Evolutionary conservation across 1,139 yeast species (phyloP), one percentile per base, ranked within the genome.

Genomic region (Blastobotrys aristatus): DNA sequence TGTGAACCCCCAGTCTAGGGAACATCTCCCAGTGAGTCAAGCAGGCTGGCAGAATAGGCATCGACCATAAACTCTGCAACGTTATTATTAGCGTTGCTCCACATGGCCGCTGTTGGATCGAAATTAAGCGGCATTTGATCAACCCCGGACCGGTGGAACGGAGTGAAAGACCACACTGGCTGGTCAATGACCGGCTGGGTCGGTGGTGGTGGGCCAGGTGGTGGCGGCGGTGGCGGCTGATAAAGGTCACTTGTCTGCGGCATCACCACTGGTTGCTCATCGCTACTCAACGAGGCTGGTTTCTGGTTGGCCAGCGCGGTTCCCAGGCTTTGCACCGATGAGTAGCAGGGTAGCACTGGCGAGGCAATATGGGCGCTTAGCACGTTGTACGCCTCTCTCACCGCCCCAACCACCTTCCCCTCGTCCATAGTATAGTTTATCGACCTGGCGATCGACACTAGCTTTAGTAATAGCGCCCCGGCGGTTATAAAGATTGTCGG

Each of bases 401-500:
- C 50, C 30, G 49, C 42, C 22, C 44, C 39, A 6, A 56, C 32
- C 2, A 54, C 30, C 14, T 47, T 47, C 3, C 27, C 41, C 21
- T 43, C 47, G 29, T 54, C 57, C 17, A 44, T 43, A n/a, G 43
- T 18, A 10, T 49, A 49, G 36, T 51, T 50, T 2, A 55, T 49
- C 6, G 44, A 32, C 2, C 53, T 50, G 2, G 55, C 49, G 8
- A 53, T 44, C 16, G 56, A 46, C 17, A 57, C 47, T 14, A 57
- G 48, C 44, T 57, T 57, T 20, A 57, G 52, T 31, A 57, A 43
- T 27, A 43, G 21, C 14, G 61, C 61, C 1, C 57, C 53, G 4
- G 60, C 61, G 1, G 61, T 57, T 24, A 57, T 57, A 33, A 57
- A 57, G 8, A 57, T 57, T 3, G 61, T 57, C 17, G 60, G 59